These are phyloP conservation scores for Pythium pyrilobum DNA, from an alignment of 352 stramenopile species.

Conservation along the genomic window DNA sequence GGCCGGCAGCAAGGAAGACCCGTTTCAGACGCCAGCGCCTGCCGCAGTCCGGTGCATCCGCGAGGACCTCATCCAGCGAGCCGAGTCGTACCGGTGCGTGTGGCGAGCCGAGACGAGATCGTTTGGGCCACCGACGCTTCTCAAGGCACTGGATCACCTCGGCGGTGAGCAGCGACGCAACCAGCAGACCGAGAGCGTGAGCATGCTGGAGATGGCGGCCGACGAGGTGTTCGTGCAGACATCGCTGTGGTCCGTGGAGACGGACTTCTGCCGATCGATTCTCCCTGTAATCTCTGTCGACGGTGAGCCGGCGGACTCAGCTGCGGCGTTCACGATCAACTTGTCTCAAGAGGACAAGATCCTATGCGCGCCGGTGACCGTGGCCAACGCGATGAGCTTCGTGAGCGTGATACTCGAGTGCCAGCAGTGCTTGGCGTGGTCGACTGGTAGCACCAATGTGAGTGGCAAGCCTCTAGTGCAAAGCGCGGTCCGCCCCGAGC, in stretches of 20 bases:
- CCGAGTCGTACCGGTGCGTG: conserved; percentile 54
- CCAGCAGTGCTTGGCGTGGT: conserved; percentile 19
- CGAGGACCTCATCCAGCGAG: conserved; percentile 67
- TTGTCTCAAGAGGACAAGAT: conserved; percentile 75
- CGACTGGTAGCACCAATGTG: background rate
- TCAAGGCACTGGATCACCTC: conserved; percentile 20
- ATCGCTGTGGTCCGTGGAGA: conserved; percentile 63
- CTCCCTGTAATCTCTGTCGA: conserved; percentile 68
- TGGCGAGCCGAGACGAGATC: conserved; percentile 46
- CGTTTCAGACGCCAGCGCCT: conserved; percentile 61
- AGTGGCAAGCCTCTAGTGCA: background rate
- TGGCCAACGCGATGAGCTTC: conserved; percentile 60
- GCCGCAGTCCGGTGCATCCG: conserved; percentile 57
- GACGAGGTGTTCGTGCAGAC: conserved; percentile 59
- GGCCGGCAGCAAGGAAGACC: conserved; percentile 73
- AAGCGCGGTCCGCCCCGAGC: conserved; percentile 42
- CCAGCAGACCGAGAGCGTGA: conserved; percentile 20
- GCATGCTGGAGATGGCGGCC: conserved; percentile 16
- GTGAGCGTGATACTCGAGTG: conserved; percentile 53
- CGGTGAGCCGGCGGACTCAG: conserved; percentile 2
- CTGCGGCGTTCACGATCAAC: conserved; percentile 42
- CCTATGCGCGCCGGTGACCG: conserved; percentile 54
- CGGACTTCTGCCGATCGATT: conserved; percentile 49
- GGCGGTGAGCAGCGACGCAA: conserved; percentile 9
- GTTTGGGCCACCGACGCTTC: conserved; percentile 21